Base-by-base conservation (phyloP, 2,329 filamentous ascomycete genomes). In the Plenodomus lindquistii region DNA sequence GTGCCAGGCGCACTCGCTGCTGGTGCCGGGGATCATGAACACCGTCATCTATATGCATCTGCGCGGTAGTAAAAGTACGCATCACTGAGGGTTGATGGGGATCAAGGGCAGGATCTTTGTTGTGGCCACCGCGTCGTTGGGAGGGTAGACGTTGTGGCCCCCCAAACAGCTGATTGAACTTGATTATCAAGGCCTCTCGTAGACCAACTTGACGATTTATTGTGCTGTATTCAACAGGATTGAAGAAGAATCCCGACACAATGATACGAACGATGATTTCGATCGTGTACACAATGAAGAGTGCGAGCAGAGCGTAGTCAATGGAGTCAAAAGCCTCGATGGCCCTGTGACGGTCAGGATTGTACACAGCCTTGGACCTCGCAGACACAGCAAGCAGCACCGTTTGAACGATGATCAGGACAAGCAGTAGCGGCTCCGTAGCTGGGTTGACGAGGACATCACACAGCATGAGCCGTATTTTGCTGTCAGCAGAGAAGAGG, bases 181-280 rank as follows among this genome's bases (percentile, higher is more conserved):
- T 92, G 52, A 89, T 86, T 36, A 84, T 77, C 17, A 97, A 77
- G 10, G 87, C 89, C 55, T 86, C 85, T 43, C 84, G 85, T 8
- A 96, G 74, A 10, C 91, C 89, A 24, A 86, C 79, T 56, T 87
- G 83, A 44, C 89, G 84, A 70, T 95, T 89, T 53, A 95, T 88
- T 4, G 91, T 95, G 72, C 90, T 96, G 72, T 97, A 97, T 67
- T 97, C 92, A 8, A 85, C 78, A 1, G 94, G 89, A 67, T 99
- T 99, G 57, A 96, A 78, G 24, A 99, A 80, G 61, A 99, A 88
- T 0, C 94, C 95, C 0, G 94, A 99, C 0, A 99, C 95, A 51
- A 99, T 87, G 36, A 92, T 86, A 46, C 92, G 88, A 52, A 89
- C 85, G 46, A 87, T 77, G 29, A 95, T 81, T 72, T 99, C 95